Evolutionary conservation across 306 rosid species (phyloP).

Genomic region (Malus sieversii): DNA sequence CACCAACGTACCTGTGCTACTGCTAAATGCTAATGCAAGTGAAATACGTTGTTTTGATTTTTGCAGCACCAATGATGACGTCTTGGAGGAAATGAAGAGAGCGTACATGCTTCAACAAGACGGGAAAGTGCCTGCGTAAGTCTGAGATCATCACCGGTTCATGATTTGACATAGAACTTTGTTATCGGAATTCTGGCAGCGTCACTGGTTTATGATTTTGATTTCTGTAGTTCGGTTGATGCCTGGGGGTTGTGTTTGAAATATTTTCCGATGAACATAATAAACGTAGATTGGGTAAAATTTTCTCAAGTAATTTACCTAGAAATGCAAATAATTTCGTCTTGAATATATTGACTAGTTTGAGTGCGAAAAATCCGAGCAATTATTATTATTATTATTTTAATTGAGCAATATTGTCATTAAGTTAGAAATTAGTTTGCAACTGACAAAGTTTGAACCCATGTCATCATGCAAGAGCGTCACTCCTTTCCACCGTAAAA

Average conservation of each 20-base stretch:
- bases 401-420: too few relatives aligned
- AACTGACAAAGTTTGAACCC: too few relatives aligned
- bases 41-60: background rate
- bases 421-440: too few relatives aligned
- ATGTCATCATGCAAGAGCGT: too few relatives aligned
- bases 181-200: background rate
- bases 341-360: background rate
- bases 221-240: background rate
- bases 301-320: background rate
- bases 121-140: conserved; percentile 31
- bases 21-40: too few relatives aligned
- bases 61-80: conserved; percentile 65
- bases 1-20: background rate
- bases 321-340: background rate
- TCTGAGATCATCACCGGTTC: conserved; percentile 13
- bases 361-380: too few relatives aligned
- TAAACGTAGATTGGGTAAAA: background rate
- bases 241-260: background rate
- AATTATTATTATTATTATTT: too few relatives aligned
- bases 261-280: background rate
- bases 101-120: conserved; percentile 49
- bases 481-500: too few relatives aligned
- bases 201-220: background rate
- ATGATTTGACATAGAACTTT: background rate
- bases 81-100: conserved; percentile 79